Evolutionary conservation across 257 asterid genomes (phyloP).

Genomic region (Handroanthus guayacan): DNA sequence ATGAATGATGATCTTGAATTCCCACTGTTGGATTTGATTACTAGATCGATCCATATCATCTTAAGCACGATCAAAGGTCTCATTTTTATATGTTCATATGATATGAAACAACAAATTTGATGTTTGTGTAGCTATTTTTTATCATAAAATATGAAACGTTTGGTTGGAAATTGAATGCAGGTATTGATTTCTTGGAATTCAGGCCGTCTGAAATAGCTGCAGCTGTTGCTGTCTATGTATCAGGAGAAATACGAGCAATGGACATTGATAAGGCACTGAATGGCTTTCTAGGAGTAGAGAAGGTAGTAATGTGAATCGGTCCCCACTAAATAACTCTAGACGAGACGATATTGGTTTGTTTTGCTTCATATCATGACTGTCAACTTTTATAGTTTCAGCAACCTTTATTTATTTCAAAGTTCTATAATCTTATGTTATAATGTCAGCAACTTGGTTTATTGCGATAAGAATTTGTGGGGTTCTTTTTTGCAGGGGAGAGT

Average conservation of each 20-base stretch:
- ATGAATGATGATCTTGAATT: slow-evolving; percentile 35
- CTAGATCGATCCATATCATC: slow-evolving; percentile 59
- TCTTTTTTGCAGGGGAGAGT: slow-evolving; percentile 67
- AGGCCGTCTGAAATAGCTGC: slow-evolving; percentile 83
- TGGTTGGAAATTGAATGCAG: slow-evolving; percentile 65
- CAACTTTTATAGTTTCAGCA: slow-evolving; percentile 4
- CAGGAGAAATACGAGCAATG: slow-evolving; percentile 47
- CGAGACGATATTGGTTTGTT: slow-evolving; percentile 18
- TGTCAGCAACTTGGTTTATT: neutral
- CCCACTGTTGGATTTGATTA: slow-evolving; percentile 43
- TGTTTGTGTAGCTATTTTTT: neutral
- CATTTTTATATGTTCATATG: neutral
- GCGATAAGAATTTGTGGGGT: slow-evolving; percentile 4
- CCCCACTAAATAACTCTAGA: slow-evolving; percentile 37
- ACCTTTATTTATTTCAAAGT: neutral
- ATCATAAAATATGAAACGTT: neutral
- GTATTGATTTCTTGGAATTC: slow-evolving; percentile 86
- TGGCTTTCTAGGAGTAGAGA: slow-evolving; percentile 50
- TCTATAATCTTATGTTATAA: neutral
- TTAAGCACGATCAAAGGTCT: slow-evolving; percentile 64
- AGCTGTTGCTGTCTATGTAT: slow-evolving; percentile 69
- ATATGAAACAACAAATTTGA: neutral
- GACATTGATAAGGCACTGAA: slow-evolving; percentile 61
- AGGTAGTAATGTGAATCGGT: slow-evolving; percentile 52
- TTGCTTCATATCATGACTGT: slow-evolving; percentile 14